A percentile compares a stretch with the other conserved stretches of the same genome.
These are phyloP conservation scores for Pharus latifolius DNA, from an alignment of 176 grass and related monocot species.

Conservation along the genomic window DNA sequence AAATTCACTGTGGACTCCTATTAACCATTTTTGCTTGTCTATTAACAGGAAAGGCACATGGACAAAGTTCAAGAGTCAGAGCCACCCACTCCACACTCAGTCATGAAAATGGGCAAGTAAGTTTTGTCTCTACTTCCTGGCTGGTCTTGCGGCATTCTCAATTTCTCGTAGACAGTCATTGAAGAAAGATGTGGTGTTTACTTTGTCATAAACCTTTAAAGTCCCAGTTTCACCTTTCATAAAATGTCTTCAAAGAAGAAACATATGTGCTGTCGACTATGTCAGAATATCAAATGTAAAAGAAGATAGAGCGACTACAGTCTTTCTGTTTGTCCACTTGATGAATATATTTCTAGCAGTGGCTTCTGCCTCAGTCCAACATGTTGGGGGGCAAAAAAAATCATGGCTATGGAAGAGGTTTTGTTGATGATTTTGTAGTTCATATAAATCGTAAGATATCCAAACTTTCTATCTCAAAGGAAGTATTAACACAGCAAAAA, in stretches of 20 bases:
- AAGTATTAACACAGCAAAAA: background rate
- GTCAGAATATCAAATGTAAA: background rate
- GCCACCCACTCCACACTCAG: constrained; percentile 65
- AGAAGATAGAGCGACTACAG: background rate
- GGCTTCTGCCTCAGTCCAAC: background rate
- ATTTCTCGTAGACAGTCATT: background rate
- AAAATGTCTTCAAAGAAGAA: background rate
- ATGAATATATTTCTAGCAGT: background rate
- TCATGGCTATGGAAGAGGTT: background rate
- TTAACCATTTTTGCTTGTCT: constrained; percentile 4
- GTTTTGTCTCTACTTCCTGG: constrained; percentile 22
- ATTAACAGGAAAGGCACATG: constrained; percentile 60
- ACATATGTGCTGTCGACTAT: background rate
- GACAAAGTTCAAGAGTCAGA: constrained; percentile 87
- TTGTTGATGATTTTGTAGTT: background rate
- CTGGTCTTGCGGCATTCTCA: background rate
- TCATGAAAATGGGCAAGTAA: constrained; percentile 80
- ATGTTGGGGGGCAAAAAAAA: background rate
- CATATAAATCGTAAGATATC: background rate
- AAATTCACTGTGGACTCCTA: background rate
- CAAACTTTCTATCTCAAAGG: background rate
- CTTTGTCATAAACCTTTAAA: too few species aligned
- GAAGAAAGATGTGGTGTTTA: too few species aligned
- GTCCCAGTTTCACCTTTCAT: background rate
- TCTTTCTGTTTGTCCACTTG: background rate